phyloP scores from a whole-genome alignment of 345 rosid species.

The Pugionium cornutum region DNA sequence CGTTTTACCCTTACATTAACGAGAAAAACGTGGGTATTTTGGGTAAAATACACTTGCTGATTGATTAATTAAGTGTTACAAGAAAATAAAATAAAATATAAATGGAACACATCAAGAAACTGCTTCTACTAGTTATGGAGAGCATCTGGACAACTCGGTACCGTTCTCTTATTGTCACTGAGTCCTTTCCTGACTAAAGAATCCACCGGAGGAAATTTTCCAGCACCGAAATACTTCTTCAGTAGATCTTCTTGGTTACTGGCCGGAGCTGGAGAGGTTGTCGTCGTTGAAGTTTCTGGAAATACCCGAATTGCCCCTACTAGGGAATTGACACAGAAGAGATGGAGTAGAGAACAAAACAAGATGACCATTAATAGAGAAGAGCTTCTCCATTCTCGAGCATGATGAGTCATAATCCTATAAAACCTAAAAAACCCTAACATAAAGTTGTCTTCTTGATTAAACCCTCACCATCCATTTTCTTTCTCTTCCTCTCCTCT shows the following conservation, averaged over 20 bases:
- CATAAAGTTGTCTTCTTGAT: conserved; percentile 38
- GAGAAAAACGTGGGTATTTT: conserved; percentile 44
- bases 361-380: conserved; percentile 28
- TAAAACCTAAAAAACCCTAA: conserved; percentile 32
- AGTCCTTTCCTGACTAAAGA: conserved; percentile 43
- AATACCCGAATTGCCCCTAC: conserved; percentile 46
- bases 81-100: background rate
- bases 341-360: conserved; percentile 31
- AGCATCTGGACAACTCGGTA: conserved; percentile 95
- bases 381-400: conserved; percentile 37
- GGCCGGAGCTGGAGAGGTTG: conserved; percentile 2
- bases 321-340: conserved; percentile 15
- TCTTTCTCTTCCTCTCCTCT: background rate
- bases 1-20: conserved; percentile 39
- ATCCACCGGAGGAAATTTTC: conserved; percentile 39
- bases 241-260: conserved; percentile 35
- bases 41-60: conserved; percentile 34
- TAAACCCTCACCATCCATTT: conserved; percentile 29
- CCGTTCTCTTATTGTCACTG: conserved; percentile 62
- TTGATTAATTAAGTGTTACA: background rate
- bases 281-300: conserved; percentile 28
- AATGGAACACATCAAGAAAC: conserved; percentile 11
- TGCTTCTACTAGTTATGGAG: conserved; percentile 64
- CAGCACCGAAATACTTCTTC: conserved; percentile 46
- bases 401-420: conserved; percentile 38